Conservation (phyloP, 768 basidiomycete genomes). For the Heimioporus sp. region DNA sequence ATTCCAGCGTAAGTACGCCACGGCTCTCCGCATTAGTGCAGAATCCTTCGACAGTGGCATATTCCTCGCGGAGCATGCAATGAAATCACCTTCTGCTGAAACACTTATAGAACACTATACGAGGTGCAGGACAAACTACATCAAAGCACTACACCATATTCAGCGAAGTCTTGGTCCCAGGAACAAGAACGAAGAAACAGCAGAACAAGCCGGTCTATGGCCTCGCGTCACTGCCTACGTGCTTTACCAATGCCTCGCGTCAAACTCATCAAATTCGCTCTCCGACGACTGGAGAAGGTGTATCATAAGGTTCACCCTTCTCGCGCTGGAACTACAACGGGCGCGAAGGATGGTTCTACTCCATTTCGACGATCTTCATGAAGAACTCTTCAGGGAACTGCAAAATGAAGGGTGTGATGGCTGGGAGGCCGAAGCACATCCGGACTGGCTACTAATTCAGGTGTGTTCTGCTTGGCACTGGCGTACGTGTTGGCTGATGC, state of each 20-base stretch:
- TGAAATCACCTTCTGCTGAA: neutral
- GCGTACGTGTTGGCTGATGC: neutral
- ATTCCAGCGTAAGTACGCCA: neutral
- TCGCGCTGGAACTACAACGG: constrained; percentile 33
- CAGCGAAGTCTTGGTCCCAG: neutral
- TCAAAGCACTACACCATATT: neutral
- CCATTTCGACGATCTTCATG: constrained; percentile 11
- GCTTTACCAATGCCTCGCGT: constrained; percentile 30
- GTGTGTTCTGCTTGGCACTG: constrained; percentile 11
- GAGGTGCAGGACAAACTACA: neutral
- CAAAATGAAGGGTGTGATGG: constrained; percentile 17
- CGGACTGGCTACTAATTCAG: constrained; percentile 46
- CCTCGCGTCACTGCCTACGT: constrained; percentile 30
- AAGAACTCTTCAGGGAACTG: constrained; percentile 30
- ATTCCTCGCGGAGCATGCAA: neutral
- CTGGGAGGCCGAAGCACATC: constrained; percentile 16
- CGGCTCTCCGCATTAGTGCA: neutral
- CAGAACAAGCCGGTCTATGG: constrained; percentile 25
- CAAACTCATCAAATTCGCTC: constrained; percentile 9
- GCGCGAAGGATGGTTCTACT: constrained; percentile 31
- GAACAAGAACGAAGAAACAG: neutral
- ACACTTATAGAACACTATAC: neutral
- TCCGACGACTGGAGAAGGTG: constrained; percentile 25
- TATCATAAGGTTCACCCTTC: constrained; percentile 26
- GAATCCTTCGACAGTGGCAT: neutral